phyloP scores from a whole-genome alignment of 129 eudicot genomes.

The Helichrysum umbraculigerum region DNA sequence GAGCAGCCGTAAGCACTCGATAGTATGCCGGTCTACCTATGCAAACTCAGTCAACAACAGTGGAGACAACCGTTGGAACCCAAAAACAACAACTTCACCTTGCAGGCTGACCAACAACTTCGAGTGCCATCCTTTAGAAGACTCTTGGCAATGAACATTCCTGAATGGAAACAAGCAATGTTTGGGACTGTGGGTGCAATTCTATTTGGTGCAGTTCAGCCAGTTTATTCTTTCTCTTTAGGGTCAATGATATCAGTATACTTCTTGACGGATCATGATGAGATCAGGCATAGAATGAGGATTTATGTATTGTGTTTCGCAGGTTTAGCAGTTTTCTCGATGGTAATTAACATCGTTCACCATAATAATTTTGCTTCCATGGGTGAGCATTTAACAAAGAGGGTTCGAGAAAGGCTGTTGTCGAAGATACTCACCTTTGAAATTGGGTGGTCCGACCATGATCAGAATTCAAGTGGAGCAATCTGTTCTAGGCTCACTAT shows the following conservation, averaged over 20 bases:
- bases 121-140: too few relatives aligned
- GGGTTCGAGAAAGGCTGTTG: constrained; percentile 46
- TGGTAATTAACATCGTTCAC: constrained; percentile 54
- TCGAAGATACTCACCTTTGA: too few relatives aligned
- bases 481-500: constrained; percentile 80
- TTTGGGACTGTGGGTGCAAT: constrained; percentile 57
- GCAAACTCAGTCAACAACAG: too few relatives aligned
- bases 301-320: constrained; percentile 54
- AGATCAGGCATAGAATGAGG: constrained; percentile 60
- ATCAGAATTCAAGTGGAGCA: constrained; percentile 82
- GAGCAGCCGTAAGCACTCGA: too few relatives aligned
- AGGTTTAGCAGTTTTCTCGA: constrained; percentile 53
- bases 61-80: too few relatives aligned
- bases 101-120: too few relatives aligned
- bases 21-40: too few relatives aligned
- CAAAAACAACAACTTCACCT: too few relatives aligned
- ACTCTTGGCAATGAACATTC: too few relatives aligned
- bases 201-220: constrained; percentile 74
- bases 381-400: constrained; percentile 86
- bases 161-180: constrained; percentile 40
- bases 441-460: constrained; percentile 16
- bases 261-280: constrained; percentile 53
- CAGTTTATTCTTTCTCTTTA: constrained; percentile 62
- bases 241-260: constrained; percentile 82
- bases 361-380: constrained; percentile 80